Evolutionary conservation across 805 yeast species (phyloP), one percentile per base, ranked within the genome.

Genomic region (Scheffersomyces stipitis): DNA sequence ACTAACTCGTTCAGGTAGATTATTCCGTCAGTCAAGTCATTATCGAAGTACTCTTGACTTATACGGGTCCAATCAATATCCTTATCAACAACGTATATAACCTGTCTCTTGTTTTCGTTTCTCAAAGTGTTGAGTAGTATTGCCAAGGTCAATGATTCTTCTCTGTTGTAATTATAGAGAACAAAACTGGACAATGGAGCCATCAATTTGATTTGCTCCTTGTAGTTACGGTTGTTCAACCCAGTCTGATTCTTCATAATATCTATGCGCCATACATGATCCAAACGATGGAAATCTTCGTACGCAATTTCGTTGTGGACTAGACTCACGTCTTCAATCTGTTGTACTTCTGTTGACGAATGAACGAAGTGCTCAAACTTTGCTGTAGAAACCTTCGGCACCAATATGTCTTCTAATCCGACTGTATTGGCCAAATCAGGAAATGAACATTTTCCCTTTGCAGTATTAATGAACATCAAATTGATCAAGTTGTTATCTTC

Each of bases 121-220:
- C 48, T 46, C 35, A 46, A 40, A 2, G 62, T 57, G 28, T 45
- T 51, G 12, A 53, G 46, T 31, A 46, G 28, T 6, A 37, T 23
- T 1, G 42, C 45, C 36, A 40, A 24, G 26, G 45, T 30, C 27
- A 41, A 13, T 26, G 26, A 37, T 24, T 32, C 37, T n/a, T 34
- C 29, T 15, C 26, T 45, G 5, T 43, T 44, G 36, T 52, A 53
- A 38, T 60, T 62, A 44, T 64, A 66, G 15, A 64, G 39, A 2
- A 65, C 43, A 34, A 64, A 62, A 34, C 61, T 51, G 9, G 60
- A 54, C n/a, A 64, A 40, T 8, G 60, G 52, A 1, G 68, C 63
- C 57, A 58, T 52, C 28, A 65, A 42, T 34, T 49, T 49, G 18
- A 54, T 44, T 41, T 65, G 71, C 28, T 42, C 42, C 18, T 44